Evolutionary conservation across 805 yeast genomes (phyloP).

Genomic region (Candida insectorum): DNA sequence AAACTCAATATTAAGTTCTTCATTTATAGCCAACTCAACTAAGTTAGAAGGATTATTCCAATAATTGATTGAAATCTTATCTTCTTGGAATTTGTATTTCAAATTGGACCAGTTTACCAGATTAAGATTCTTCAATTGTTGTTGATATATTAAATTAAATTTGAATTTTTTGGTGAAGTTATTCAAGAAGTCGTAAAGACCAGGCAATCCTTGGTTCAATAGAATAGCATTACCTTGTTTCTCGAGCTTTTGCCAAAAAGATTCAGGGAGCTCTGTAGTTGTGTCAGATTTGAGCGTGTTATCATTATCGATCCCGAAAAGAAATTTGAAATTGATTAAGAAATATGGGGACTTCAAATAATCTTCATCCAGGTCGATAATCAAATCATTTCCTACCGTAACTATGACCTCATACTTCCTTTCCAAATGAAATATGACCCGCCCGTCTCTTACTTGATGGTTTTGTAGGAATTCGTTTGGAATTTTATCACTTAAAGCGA

Average conservation of each 20-base stretch:
- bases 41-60: constrained; percentile 58
- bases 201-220: constrained; percentile 42
- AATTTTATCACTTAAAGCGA: constrained; percentile 62
- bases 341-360: constrained; percentile 58
- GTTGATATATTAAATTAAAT: constrained; percentile 51
- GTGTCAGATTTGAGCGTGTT: constrained; percentile 25
- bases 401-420: constrained; percentile 61
- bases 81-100: constrained; percentile 49
- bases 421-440: constrained; percentile 61
- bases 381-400: constrained; percentile 62
- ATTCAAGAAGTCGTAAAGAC: constrained; percentile 55
- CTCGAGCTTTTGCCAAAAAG: constrained; percentile 45
- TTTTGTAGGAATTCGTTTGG: constrained; percentile 59
- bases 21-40: constrained; percentile 60
- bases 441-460: constrained; percentile 70
- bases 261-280: constrained; percentile 28
- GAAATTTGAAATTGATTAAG: constrained; percentile 71
- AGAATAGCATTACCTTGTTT: constrained; percentile 52
- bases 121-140: constrained; percentile 49
- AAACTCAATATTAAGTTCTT: constrained; percentile 44
- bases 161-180: constrained; percentile 63
- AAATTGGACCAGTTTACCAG: constrained; percentile 59
- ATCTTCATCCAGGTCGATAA: constrained; percentile 48
- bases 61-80: constrained; percentile 55
- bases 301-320: constrained; percentile 47